Percentiles rank a stretch among this genome's conserved stretches.
Evolutionary conservation across 805 yeast species (phyloP).

Genomic region (Metschnikowia borealis): DNA sequence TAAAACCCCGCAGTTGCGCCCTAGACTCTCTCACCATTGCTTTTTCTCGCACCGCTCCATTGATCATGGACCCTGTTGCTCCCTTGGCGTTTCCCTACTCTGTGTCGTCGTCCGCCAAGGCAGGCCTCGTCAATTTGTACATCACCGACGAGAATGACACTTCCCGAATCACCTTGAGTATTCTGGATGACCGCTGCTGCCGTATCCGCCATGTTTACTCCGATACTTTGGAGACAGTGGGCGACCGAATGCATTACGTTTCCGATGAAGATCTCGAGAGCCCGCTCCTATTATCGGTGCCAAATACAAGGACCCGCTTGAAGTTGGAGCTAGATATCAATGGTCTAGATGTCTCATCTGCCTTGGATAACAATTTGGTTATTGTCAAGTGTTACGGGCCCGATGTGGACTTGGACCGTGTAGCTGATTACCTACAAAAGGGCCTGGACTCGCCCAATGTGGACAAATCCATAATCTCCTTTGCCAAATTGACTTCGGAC

Average conservation of each 20-base stretch:
- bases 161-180: slow-evolving; percentile 18
- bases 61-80: background rate
- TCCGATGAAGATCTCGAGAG: slow-evolving; percentile 1
- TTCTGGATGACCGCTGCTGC: slow-evolving; percentile 22
- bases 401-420: slow-evolving; percentile 9
- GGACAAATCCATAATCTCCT: slow-evolving; percentile 30
- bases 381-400: slow-evolving; percentile 29
- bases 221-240: slow-evolving; percentile 10
- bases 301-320: slow-evolving; percentile 20
- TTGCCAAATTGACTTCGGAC: slow-evolving; percentile 25
- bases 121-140: slow-evolving; percentile 21
- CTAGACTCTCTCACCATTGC: background rate
- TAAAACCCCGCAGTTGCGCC: background rate
- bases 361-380: slow-evolving; percentile 20
- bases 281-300: slow-evolving; percentile 32
- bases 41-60: background rate
- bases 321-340: slow-evolving; percentile 27
- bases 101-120: slow-evolving; percentile 12
- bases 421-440: slow-evolving; percentile 12
- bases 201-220: slow-evolving; percentile 19
- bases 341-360: slow-evolving; percentile 13
- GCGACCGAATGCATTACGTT: slow-evolving; percentile 6
- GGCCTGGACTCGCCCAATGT: slow-evolving; percentile 6
- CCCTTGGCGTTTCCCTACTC: slow-evolving; percentile 27
- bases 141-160: slow-evolving; percentile 27